A percentile compares a stretch with the other conserved stretches of the same genome.
phyloP scores from a whole-genome alignment of 371 early-diverging fungal genomes.

The Mortierella sp. region DNA sequence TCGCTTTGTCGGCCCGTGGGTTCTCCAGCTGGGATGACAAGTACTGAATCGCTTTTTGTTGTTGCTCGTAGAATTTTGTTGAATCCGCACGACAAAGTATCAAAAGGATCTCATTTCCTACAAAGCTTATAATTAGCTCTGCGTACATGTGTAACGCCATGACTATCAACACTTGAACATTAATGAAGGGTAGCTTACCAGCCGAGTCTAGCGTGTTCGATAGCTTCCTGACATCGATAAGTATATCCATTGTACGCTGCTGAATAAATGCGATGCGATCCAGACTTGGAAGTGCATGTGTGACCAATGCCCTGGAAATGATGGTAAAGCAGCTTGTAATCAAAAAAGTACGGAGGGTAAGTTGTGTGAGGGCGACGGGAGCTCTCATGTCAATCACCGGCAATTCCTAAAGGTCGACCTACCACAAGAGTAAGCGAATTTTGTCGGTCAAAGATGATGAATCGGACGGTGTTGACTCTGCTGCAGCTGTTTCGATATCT shows the following conservation, averaged over 20 bases:
- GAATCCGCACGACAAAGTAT: constrained; percentile 25
- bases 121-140: not conserved
- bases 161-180: not conserved
- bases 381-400: no score
- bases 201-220: constrained; percentile 4
- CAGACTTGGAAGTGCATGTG: constrained; percentile 3
- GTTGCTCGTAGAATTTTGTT: constrained; percentile 15
- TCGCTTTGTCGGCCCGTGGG: constrained; percentile 2
- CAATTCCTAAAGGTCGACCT: not conserved
- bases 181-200: constrained; percentile 4
- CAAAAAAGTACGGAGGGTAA: not conserved
- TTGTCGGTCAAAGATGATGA: constrained; percentile 11
- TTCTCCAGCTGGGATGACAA: constrained; percentile 22
- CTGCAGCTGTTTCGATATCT: constrained; percentile 17
- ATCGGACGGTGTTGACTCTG: constrained; percentile 2
- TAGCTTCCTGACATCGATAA: constrained; percentile 4
- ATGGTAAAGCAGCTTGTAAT: constrained; percentile 29
- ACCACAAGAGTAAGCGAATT: constrained; percentile 27
- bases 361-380: no score
- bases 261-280: constrained; percentile 19
- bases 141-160: not conserved
- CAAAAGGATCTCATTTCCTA: constrained; percentile 33
- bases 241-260: constrained; percentile 17
- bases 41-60: constrained; percentile 22
- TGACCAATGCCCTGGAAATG: constrained; percentile 23